A percentile compares a stretch with the other conserved stretches of the same genome.
Conservation (phyloP, 2,329 filamentous ascomycete species). For the Fusarium humuli region DNA sequence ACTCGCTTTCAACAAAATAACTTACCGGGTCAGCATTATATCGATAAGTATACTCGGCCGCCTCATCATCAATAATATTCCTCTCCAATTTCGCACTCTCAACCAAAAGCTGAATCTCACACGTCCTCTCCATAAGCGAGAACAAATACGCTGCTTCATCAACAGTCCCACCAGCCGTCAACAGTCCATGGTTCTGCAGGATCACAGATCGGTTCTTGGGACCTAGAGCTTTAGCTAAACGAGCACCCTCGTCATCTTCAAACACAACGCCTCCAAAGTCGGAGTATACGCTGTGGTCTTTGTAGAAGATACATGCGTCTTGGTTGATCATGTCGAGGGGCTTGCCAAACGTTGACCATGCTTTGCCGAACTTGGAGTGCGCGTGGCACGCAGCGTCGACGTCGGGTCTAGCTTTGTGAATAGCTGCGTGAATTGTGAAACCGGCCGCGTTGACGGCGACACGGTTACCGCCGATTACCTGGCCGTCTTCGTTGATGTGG, state of each 20-base stretch:
- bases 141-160: constrained; percentile 76
- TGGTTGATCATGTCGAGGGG: constrained; percentile 72
- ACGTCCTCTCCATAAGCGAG: constrained; percentile 49
- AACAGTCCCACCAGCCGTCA: constrained; percentile 72
- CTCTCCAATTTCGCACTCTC: constrained; percentile 47
- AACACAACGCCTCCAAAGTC: constrained; percentile 73
- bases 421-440: constrained; percentile 71
- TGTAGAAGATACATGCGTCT: constrained; percentile 68
- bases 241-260: constrained; percentile 67
- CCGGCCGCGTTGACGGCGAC: constrained; percentile 69
- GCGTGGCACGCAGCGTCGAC: constrained; percentile 71
- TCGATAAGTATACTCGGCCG: constrained; percentile 55
- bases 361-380: constrained; percentile 69
- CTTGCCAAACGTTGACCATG: constrained; percentile 69
- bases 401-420: constrained; percentile 70
- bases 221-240: constrained; percentile 69
- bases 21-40: constrained; percentile 49
- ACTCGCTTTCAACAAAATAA: background rate
- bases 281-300: constrained; percentile 68
- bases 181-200: constrained; percentile 72
- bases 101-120: constrained; percentile 51
- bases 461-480: constrained; percentile 69
- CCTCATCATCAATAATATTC: constrained; percentile 51
- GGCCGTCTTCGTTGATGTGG: constrained; percentile 68
- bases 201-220: constrained; percentile 64